Conservation (phyloP, 495 filamentous ascomycete species). For the Aspergillus funiculosus region DNA sequence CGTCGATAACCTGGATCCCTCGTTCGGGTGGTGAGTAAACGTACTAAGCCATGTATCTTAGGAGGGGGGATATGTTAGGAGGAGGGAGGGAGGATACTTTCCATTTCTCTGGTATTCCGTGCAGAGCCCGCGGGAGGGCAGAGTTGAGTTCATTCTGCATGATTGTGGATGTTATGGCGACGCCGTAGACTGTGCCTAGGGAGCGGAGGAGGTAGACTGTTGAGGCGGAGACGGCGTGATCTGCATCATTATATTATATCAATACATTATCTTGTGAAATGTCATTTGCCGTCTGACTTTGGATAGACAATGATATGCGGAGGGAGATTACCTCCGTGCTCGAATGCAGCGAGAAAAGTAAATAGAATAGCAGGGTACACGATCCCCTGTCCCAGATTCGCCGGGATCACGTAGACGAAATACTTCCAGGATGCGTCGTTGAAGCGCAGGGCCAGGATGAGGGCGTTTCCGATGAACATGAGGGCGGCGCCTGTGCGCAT, state of each 20-base stretch:
- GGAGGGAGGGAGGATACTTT: slow-evolving; percentile 46
- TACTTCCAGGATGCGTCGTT: slow-evolving; percentile 59
- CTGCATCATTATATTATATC: too few species aligned
- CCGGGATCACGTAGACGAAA: slow-evolving; percentile 56
- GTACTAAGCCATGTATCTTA: not conserved
- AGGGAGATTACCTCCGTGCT: slow-evolving; percentile 58
- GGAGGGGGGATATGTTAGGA: not conserved
- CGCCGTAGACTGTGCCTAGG: slow-evolving; percentile 58
- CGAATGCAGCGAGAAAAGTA: slow-evolving; percentile 57
- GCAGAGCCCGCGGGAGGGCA: slow-evolving; percentile 51
- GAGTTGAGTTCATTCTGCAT: slow-evolving; percentile 58
- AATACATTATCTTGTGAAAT: too few species aligned
- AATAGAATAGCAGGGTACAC: slow-evolving; percentile 59
- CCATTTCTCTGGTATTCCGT: slow-evolving; percentile 59
- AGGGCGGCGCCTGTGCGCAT: slow-evolving; percentile 50
- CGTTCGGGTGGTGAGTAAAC: not conserved
- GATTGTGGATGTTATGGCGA: slow-evolving; percentile 56
- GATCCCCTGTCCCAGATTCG: slow-evolving; percentile 59
- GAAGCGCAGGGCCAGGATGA: slow-evolving; percentile 52
- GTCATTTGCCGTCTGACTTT: too few species aligned
- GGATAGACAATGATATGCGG: too few species aligned
- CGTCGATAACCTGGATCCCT: slow-evolving; percentile 12
- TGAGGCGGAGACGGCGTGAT: slow-evolving; percentile 60
- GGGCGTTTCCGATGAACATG: slow-evolving; percentile 54
- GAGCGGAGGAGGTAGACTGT: slow-evolving; percentile 60